Evolutionary conservation across 1,139 yeast genomes (phyloP).

Genomic region (Pneumocystis murina): DNA sequence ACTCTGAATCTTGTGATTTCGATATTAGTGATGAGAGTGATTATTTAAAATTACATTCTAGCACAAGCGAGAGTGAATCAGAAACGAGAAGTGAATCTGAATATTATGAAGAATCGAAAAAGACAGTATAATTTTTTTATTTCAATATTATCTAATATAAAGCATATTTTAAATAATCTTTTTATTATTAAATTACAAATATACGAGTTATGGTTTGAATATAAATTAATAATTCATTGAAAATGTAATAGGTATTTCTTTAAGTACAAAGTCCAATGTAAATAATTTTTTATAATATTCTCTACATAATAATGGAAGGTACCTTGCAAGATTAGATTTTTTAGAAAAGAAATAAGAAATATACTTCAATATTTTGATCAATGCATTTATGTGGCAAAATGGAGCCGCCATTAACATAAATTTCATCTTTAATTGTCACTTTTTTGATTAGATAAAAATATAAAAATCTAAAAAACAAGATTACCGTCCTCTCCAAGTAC

Average conservation of each 20-base stretch:
- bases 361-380: constrained; percentile 81
- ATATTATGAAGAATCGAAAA: not conserved
- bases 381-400: constrained; percentile 97
- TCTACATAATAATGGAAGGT: constrained; percentile 90
- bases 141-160: not conserved
- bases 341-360: not conserved
- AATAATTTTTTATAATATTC: too few relatives aligned
- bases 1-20: not conserved
- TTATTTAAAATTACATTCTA: not conserved
- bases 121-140: not conserved
- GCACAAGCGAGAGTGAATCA: not conserved
- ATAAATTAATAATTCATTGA: not conserved
- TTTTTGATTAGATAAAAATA: not conserved
- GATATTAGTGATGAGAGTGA: not conserved
- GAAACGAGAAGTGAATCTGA: not conserved
- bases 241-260: not conserved
- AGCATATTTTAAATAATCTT: not conserved
- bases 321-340: not conserved
- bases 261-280: too few relatives aligned
- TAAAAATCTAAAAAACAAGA: constrained; percentile 26
- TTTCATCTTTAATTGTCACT: constrained; percentile 54
- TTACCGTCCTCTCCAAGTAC: constrained; percentile 98
- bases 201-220: not conserved
- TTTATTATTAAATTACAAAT: not conserved
- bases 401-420: constrained; percentile 88